Percentiles rank a stretch among this genome's conserved stretches.
Conservation (phyloP, 2,329 filamentous ascomycete genomes). For the Alternaria arborescens region DNA sequence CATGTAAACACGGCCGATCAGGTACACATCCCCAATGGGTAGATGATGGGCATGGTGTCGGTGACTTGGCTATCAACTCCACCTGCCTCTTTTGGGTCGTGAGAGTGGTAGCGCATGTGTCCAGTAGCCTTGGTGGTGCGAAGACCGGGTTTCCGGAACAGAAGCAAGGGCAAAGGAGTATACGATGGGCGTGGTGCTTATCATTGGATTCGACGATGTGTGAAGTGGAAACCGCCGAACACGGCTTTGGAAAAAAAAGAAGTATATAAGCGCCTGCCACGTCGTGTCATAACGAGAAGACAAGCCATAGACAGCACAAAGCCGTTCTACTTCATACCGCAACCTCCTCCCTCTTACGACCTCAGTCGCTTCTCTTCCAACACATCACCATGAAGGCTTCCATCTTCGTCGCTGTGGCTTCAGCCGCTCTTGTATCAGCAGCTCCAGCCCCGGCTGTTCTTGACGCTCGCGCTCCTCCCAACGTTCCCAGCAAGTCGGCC, state of each 20-base stretch:
- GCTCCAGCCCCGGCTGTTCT: constrained; percentile 41
- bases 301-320: constrained; percentile 7
- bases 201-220: constrained; percentile 36
- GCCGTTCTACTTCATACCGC: not conserved
- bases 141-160: constrained; percentile 16
- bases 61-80: constrained; percentile 26
- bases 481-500: constrained; percentile 67
- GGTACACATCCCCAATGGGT: constrained; percentile 27
- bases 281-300: constrained; percentile 11
- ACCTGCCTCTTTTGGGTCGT: constrained; percentile 41
- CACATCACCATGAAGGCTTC: constrained; percentile 42
- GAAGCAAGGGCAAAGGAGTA: constrained; percentile 15
- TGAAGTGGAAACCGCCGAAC: constrained; percentile 10
- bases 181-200: constrained; percentile 36
- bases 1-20: constrained; percentile 26
- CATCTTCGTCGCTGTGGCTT: constrained; percentile 35
- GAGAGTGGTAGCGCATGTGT: constrained; percentile 26
- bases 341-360: not conserved
- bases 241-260: not conserved
- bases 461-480: constrained; percentile 59
- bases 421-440: constrained; percentile 36
- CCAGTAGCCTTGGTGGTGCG: constrained; percentile 10
- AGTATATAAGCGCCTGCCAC: constrained; percentile 29
- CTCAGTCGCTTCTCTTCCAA: not conserved
- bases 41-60: constrained; percentile 26